Evolutionary conservation across 2,329 filamentous ascomycete genomes (phyloP).

Genomic region (Colletotrichum aenigma): DNA sequence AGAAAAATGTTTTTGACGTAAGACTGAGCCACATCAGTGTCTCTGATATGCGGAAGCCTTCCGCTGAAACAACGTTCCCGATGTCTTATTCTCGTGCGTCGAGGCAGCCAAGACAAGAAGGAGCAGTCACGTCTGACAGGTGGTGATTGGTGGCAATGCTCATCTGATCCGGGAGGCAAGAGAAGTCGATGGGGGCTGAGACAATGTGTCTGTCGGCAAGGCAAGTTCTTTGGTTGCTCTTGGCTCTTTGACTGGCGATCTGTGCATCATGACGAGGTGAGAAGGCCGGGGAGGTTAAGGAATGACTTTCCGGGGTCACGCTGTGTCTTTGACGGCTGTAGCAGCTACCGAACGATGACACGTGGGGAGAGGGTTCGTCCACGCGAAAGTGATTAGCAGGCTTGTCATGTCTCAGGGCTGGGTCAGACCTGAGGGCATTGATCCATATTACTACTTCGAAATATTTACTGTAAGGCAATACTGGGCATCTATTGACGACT

Average conservation of each 20-base stretch:
- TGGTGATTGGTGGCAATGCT: neutral
- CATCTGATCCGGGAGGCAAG: neutral
- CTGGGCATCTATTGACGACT: neutral
- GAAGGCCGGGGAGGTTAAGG: neutral
- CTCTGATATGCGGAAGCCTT: neutral
- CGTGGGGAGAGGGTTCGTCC: neutral
- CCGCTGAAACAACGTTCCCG: neutral
- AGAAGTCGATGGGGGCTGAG: neutral
- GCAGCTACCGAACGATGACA: neutral
- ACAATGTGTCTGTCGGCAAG: neutral
- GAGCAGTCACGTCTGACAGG: neutral
- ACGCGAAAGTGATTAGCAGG: neutral
- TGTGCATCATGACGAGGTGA: neutral
- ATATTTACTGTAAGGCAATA: neutral
- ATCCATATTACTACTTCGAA: neutral
- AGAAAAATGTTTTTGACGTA: neutral
- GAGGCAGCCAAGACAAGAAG: neutral
- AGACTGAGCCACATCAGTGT: neutral
- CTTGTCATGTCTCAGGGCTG: neutral
- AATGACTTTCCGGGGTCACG: neutral
- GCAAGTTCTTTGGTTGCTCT: neutral
- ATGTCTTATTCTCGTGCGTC: neutral
- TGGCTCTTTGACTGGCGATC: neutral
- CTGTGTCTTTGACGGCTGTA: neutral
- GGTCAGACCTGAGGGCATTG: neutral